Base-by-base conservation (phyloP, 306 rosid genomes). In the Coriaria nepalensis region DNA sequence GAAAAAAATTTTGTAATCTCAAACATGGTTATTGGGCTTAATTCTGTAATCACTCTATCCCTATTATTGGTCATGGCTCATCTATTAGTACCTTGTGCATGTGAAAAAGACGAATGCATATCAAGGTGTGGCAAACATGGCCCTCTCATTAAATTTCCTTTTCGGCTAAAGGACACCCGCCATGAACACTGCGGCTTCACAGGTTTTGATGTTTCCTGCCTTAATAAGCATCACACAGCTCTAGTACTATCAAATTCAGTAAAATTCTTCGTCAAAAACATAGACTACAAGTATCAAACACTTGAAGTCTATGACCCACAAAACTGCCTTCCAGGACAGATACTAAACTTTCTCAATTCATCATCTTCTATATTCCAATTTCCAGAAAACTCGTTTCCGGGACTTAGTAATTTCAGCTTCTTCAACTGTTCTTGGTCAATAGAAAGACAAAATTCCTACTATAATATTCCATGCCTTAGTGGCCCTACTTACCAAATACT, bases 401-500 rank as follows among this genome's bases (percentile, higher is more conserved):
- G n/a, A n/a, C n/a, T n/a, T n/a, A n/a, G n/a, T n/a, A n/a, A n/a
- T n/a, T n/a, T n/a, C n/a, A n/a, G n/a, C n/a, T n/a, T n/a, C n/a
- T n/a, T n/a, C n/a, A n/a, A n/a, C n/a, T n/a, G n/a, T n/a, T n/a
- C n/a, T n/a, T n/a, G n/a, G n/a, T n/a, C n/a, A n/a, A n/a, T n/a
- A n/a, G n/a, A n/a, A n/a, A n/a, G n/a, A n/a, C 12, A 8, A 56
- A 35, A 13, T 73, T n/a, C n/a, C n/a, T n/a, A n/a, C n/a, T n/a
- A n/a, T n/a, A n/a, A n/a, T n/a, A n/a, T n/a, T n/a, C n/a, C n/a
- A n/a, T n/a, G n/a, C n/a, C n/a, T n/a, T n/a, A n/a, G n/a, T n/a
- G n/a, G n/a, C n/a, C 56, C 69, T 64, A 68, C 55, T 12, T 78
- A 77, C 49, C 48, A 39, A 37, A 14, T 53, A 8, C 12, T 56